These are phyloP conservation scores for Sporisorium exsertum DNA, from an alignment of 1,284 basidiomycete species.

Conservation along the genomic window DNA sequence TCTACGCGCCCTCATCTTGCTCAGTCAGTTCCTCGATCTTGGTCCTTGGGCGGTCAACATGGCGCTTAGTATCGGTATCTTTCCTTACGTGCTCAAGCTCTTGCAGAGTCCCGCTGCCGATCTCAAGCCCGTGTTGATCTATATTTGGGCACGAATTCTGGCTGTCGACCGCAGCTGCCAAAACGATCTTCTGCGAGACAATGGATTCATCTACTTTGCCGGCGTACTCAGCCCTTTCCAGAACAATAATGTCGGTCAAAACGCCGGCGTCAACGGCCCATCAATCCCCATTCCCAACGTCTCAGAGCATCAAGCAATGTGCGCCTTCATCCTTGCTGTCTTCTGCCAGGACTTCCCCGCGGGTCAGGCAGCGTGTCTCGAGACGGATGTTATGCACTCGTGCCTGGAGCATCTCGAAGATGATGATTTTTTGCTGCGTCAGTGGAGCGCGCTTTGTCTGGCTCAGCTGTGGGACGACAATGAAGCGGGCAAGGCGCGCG, in stretches of 20 bases:
- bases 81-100: slow-evolving; percentile 97
- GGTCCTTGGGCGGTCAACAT: slow-evolving; percentile 98
- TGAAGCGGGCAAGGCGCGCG: slow-evolving; percentile 89
- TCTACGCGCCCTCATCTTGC: slow-evolving; percentile 91
- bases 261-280: slow-evolving; percentile 67
- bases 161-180: slow-evolving; percentile 95
- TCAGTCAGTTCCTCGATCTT: slow-evolving; percentile 96
- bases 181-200: slow-evolving; percentile 84
- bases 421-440: slow-evolving; percentile 89
- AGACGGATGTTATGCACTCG: slow-evolving; percentile 87
- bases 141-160: slow-evolving; percentile 97
- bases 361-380: slow-evolving; percentile 87
- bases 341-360: slow-evolving; percentile 87
- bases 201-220: slow-evolving; percentile 68
- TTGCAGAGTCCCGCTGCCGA: slow-evolving; percentile 94
- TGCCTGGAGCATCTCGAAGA: slow-evolving; percentile 86
- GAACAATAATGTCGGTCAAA: slow-evolving; percentile 28
- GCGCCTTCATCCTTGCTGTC: slow-evolving; percentile 94
- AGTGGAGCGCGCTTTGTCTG: slow-evolving; percentile 94
- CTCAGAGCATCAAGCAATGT: slow-evolving; percentile 98
- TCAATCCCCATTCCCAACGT: slow-evolving; percentile 80
- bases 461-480: slow-evolving; percentile 94
- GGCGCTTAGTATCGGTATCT: slow-evolving; percentile 97
- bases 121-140: slow-evolving; percentile 95
- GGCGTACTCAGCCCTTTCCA: slow-evolving; percentile 64